phyloP scores from a whole-genome alignment of 768 basidiomycete species.

The Tricholomella constricta region DNA sequence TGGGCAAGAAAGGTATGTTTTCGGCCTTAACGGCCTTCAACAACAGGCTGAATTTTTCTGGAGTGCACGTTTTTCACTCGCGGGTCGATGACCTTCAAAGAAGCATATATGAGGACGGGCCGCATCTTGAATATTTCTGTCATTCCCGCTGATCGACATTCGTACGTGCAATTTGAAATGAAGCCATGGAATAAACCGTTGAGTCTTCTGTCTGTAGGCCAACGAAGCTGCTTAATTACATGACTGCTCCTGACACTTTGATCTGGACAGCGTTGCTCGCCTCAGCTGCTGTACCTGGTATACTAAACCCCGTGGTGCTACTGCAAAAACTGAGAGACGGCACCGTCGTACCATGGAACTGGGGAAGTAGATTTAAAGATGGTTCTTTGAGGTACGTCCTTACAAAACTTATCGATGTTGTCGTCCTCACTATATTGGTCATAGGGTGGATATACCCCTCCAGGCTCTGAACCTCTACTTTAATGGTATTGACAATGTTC shows the following conservation, averaged over 20 bases:
- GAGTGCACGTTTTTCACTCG: constrained; percentile 88
- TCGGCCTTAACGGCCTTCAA: neutral
- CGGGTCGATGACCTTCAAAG: constrained; percentile 93
- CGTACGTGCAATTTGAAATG: constrained; percentile 43
- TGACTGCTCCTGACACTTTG: constrained; percentile 91
- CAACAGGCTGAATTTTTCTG: neutral
- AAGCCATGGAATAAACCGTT: constrained; percentile 5
- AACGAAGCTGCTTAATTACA: constrained; percentile 93
- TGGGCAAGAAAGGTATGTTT: constrained; percentile 86
- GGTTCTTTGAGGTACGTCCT: constrained; percentile 74
- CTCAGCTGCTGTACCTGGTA: constrained; percentile 94
- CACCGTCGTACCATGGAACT: constrained; percentile 86
- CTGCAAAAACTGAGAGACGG: constrained; percentile 90
- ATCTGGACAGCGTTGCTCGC: constrained; percentile 84
- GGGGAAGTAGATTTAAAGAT: constrained; percentile 93
- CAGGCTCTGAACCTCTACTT: constrained; percentile 89
- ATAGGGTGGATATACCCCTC: constrained; percentile 91
- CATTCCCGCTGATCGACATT: constrained; percentile 87
- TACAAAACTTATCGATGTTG: neutral
- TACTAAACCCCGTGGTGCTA: constrained; percentile 91
- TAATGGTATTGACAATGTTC: constrained; percentile 53
- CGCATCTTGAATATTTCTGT: constrained; percentile 93
- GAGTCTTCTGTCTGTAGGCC: constrained; percentile 52
- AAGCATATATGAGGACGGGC: constrained; percentile 92
- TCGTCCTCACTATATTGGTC: neutral